Conservation (phyloP, 768 basidiomycete genomes). For the Russula earlei region DNA sequence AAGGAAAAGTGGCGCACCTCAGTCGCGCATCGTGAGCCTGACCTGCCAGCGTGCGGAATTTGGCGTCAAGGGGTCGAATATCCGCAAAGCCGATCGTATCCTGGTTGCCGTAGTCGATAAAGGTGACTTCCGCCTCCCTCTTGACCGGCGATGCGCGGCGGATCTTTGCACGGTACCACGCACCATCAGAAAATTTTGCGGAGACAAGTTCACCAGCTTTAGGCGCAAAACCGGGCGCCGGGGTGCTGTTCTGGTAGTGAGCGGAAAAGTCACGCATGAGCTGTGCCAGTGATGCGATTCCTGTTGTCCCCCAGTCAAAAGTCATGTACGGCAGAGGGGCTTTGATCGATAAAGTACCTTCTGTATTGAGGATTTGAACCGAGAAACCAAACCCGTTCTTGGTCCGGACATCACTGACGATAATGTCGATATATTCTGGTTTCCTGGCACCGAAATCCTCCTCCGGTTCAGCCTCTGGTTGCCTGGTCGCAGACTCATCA, state of each 20-base stretch:
- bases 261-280: conserved; percentile 91
- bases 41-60: conserved; percentile 83
- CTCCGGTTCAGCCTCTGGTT: conserved; percentile 38
- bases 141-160: conserved; percentile 78
- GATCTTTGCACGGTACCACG: conserved; percentile 95
- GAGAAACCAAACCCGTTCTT: conserved; percentile 76
- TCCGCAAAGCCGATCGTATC: conserved; percentile 76
- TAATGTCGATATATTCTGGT: conserved; percentile 84
- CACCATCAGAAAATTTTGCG: conserved; percentile 87
- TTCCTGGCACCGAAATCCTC: conserved; percentile 48
- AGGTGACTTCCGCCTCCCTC: conserved; percentile 90
- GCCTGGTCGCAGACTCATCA: conserved; percentile 61
- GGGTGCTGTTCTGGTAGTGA: conserved; percentile 61
- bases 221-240: conserved; percentile 65
- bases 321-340: not conserved
- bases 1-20: conserved; percentile 39
- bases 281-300: conserved; percentile 85
- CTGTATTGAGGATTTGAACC: conserved; percentile 85
- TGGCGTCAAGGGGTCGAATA: conserved; percentile 81
- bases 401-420: conserved; percentile 79
- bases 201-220: conserved; percentile 85
- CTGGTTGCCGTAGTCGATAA: conserved; percentile 95
- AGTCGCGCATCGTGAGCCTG: conserved; percentile 94
- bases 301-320: conserved; percentile 31
- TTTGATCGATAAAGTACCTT: conserved; percentile 44